Evolutionary conservation across 768 basidiomycete genomes (phyloP).

Genomic region (Kwoniella sp.): DNA sequence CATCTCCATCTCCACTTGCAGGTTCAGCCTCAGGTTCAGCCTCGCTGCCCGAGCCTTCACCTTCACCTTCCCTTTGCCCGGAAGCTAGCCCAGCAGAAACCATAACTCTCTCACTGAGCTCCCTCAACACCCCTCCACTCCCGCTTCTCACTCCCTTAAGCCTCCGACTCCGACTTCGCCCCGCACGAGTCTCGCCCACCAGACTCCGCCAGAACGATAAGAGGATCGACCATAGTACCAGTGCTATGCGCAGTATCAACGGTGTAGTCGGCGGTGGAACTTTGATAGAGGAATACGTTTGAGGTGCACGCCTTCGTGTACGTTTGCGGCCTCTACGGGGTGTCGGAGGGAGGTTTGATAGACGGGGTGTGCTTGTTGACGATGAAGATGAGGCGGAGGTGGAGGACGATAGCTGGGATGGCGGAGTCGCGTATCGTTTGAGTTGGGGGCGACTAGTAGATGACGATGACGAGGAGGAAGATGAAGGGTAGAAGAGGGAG

Average conservation of each 20-base stretch:
- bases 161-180: conserved; percentile 26
- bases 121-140: conserved; percentile 15
- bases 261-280: conserved; percentile 46
- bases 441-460: not conserved
- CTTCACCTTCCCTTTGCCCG: conserved; percentile 7
- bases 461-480: conserved; percentile 3
- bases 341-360: conserved; percentile 20
- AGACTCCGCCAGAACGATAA: conserved; percentile 44
- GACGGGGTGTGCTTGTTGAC: conserved; percentile 1
- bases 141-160: conserved; percentile 10
- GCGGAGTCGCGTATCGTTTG: conserved; percentile 7
- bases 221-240: conserved; percentile 50
- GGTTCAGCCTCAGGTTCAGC: conserved; percentile 20
- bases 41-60: conserved; percentile 17
- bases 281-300: conserved; percentile 40
- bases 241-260: conserved; percentile 33
- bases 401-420: not conserved
- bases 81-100: conserved; percentile 8
- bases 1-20: conserved; percentile 9
- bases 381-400: not conserved
- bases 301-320: conserved; percentile 10
- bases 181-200: conserved; percentile 48
- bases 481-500: conserved; percentile 14
- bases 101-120: conserved; percentile 26
- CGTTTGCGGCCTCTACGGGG: conserved; percentile 10